Evolutionary conservation across 345 rosid genomes (phyloP), one percentile per base, ranked within the genome.

Genomic region (Brassica incana): DNA sequence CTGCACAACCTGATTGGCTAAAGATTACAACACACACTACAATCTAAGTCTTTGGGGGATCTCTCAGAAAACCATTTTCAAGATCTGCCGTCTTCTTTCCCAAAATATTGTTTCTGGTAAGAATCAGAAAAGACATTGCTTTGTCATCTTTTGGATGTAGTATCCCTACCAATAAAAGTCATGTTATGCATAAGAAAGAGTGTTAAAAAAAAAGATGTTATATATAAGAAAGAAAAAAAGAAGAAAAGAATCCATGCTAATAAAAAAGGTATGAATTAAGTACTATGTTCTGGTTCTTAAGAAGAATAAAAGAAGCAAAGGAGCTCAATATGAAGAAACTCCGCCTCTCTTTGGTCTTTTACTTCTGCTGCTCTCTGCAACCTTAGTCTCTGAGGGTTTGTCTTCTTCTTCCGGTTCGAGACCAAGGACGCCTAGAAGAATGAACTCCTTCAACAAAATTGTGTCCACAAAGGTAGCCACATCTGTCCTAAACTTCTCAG

Each of bases 401-500:
- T 76, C 80, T 60, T 76, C 80, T 45, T 18, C 50, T 71, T 81
- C 72, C 14, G 6, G 52, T 69, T 80, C 79, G 2, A 80, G 83
- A 75, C 79, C 83, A 40, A 9, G 50, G 60, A 80, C 85, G 66
- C 95, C 94, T 3, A 91, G 81, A 64, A 63, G 71, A 8, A 75
- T 70, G 36, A 95, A 88, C 82, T 87, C 90, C 65, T 59, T 84
- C 69, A 77, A 69, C 6, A 95, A 86, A 30, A 87, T 5, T 23
- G 72, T 75, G 11, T 80, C 81, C 8, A 87, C 67, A 56, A 83
- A 78, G 29, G 15, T 72, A 0, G 85, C 82, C 62, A 95, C 80
- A 20, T 77, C 67, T 16, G 56, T 43, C 87, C 81, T 90, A 72
- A 92, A 88, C 56, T 40, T 27, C 54, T 5, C 1, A 1, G 90